Conservation (phyloP, 2,329 filamentous ascomycete species). For the Aspergillus fumigatiaffinis region DNA sequence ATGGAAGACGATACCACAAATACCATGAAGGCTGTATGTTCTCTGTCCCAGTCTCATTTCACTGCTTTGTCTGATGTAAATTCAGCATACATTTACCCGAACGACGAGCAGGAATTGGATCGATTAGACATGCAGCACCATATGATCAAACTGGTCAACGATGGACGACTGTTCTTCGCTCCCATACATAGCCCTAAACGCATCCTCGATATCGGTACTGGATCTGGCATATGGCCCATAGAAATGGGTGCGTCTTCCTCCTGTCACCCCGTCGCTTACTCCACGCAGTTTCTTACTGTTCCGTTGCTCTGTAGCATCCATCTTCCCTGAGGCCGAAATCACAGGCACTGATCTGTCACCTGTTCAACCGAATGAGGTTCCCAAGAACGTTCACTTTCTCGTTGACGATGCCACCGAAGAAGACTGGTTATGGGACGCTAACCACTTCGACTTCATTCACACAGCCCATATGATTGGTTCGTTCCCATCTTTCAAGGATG, state of each 20-base stretch:
- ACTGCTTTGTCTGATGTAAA: background rate
- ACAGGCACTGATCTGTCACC: conserved; percentile 65
- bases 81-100: conserved; percentile 45
- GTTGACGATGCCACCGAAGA: conserved; percentile 64
- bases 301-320: conserved; percentile 25
- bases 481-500: conserved; percentile 53
- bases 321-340: conserved; percentile 56
- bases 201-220: conserved; percentile 58
- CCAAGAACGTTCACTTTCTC: conserved; percentile 69
- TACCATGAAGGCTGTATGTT: conserved; percentile 43
- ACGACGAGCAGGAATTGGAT: conserved; percentile 53
- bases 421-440: conserved; percentile 53
- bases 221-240: conserved; percentile 65
- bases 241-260: conserved; percentile 52
- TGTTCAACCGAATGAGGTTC: conserved; percentile 62
- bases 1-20: conserved; percentile 43
- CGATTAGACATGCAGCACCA: conserved; percentile 55
- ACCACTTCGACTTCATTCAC: conserved; percentile 58
- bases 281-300: conserved; percentile 10
- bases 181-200: conserved; percentile 44
- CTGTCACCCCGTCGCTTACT: conserved; percentile 6
- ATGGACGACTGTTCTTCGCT: conserved; percentile 44
- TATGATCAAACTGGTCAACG: conserved; percentile 47
- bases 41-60: background rate
- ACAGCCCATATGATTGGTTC: conserved; percentile 56